Evolutionary conservation across 164 flowering plant species (phyloP), one percentile per base, ranked within the genome.

Genomic region (Echeveria elegans): DNA sequence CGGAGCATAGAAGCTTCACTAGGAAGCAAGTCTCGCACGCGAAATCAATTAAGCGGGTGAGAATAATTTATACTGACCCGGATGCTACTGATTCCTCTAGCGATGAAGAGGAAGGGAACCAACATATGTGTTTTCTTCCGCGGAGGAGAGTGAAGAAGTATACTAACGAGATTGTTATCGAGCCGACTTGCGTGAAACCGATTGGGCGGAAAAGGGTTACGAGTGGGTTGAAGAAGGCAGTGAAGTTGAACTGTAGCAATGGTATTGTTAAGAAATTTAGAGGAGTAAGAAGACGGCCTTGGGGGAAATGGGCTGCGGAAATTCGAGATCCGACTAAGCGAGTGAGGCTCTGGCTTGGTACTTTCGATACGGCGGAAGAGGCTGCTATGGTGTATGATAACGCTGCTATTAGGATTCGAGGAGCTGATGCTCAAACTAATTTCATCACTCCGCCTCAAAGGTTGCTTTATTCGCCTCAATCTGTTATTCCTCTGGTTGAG

Each of bases 271-370:
- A 67, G 78, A 92, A 92, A 82, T 90, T 77, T 67, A 78, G 96
- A 0, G 98, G 98, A 0, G 98, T 92, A 0, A 70, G 98, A 47
- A 93, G 80, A 37, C 77, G 98, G 67, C 90, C 92, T 1, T 92
- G 98, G 97, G 98, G 97, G 0, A 92, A 92, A 69, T 92, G 95
- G 95, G 98, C 98, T 11, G 96, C 98, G 0, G 98, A 92, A 82
- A 92, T 92, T 62, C 76, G 98, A 34, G 98, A 92, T 77, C 96
- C 96, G 6, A 71, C 76, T 4, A 34, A 80, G 6, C 85, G 89
- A 0, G 82, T 80, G 0, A 79, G 98, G 69, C 70, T 90, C 0
- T 92, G 98, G 98, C 73, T 92, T 14, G 98, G 98, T 0, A 92
- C 98, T 0, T 93, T 70, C 66, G 81, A 86, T 38, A 92, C 98